Evolutionary conservation across 129 eudicot genomes (phyloP), one percentile per base, ranked within the genome.

Genomic region (Flaveria trinervia): DNA sequence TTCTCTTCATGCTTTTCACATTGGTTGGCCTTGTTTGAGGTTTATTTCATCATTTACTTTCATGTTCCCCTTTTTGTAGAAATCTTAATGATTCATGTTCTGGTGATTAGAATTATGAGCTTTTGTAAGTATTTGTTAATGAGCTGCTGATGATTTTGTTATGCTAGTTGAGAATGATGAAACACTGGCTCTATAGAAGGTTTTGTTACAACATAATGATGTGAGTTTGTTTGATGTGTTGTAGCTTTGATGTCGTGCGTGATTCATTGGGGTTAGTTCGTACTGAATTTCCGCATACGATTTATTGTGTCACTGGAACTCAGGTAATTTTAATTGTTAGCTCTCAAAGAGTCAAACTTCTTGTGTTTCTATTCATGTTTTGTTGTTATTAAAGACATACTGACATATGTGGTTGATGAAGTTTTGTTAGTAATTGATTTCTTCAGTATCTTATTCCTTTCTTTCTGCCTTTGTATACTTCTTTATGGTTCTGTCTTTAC

Each of bases 21-120:
- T 89, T 75, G 98, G 98, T 14, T 94, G 98, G 98, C 97, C 98
- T 26, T 95, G 96, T 70, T 88, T 95, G 71, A 95, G 97, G 99
- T 95, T 30, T 10, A 30, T 46, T 50, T 14, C 28, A 72, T 9
- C 68, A 52, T n/a, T 22, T 8, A 5, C 67, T 55, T 14, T 49
- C 36, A 15, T 44, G n/a, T 28, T 68, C 43, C 15, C 44, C 9
- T 15, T 25, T 13, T 36, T 54, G 20, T 77, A 62, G 5, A 71
- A 60, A 62, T 28, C 0, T 71, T 16, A 10, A 7, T 68, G 30
- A 43, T 59, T 43, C 39, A 68, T 54, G 9, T 3, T 43, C 11
- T 9, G 12, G 43, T 26, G 28, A 61, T 26, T 61, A 61, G 43
- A 26, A 14, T 61, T 25, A 61, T 7, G 3, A 30, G 36, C 65